These are phyloP conservation scores for Ogataea nakhonphanomensis DNA, from an alignment of 805 yeast species.

Conservation along the genomic window DNA sequence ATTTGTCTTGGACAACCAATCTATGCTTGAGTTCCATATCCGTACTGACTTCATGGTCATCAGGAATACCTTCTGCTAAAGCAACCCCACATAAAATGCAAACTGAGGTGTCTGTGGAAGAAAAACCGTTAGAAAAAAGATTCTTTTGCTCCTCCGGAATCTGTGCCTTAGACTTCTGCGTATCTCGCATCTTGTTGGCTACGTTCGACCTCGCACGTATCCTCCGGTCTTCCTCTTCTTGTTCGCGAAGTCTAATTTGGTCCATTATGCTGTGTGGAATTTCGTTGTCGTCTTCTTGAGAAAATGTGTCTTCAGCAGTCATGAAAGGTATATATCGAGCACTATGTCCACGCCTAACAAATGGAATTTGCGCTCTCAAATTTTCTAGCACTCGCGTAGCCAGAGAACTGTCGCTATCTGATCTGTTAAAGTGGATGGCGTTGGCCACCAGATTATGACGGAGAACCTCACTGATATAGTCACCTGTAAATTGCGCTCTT, in stretches of 20 bases:
- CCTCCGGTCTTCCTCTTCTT: constrained; percentile 26
- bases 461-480: not conserved
- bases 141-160: constrained; percentile 14
- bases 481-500: not conserved
- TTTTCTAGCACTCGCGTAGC: constrained; percentile 10
- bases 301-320: no score
- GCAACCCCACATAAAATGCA: constrained; percentile 71
- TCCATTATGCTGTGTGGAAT: constrained; percentile 30
- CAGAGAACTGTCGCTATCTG: constrained; percentile 6
- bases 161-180: constrained; percentile 13
- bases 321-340: constrained; percentile 6
- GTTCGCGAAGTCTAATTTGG: constrained; percentile 27
- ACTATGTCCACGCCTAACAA: constrained; percentile 6
- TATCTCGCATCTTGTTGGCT: constrained; percentile 21
- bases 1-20: constrained; percentile 26
- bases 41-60: constrained; percentile 34
- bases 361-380: constrained; percentile 8
- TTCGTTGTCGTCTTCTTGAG: constrained; percentile 18
- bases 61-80: constrained; percentile 72
- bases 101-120: constrained; percentile 37
- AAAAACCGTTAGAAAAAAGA: constrained; percentile 27
- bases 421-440: constrained; percentile 5
- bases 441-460: constrained; percentile 6
- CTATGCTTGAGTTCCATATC: constrained; percentile 25
- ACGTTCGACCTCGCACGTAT: constrained; percentile 19